Conservation (phyloP, 768 basidiomycete species). For the Lyophyllum decastes region DNA sequence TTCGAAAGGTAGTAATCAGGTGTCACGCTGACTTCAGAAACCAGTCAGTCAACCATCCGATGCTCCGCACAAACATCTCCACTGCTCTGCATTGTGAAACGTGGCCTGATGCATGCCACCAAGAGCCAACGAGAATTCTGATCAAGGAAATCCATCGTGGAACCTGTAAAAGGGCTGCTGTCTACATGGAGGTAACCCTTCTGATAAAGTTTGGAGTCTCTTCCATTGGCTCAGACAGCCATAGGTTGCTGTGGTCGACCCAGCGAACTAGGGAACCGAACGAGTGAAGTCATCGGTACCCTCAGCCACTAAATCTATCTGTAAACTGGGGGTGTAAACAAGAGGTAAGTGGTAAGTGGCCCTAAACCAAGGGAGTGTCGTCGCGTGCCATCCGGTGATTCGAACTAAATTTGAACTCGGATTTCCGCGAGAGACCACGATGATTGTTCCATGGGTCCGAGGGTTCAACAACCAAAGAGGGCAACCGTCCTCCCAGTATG, state of each 20-base stretch:
- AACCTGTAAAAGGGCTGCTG: not conserved
- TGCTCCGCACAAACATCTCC: not conserved
- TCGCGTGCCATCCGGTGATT: not conserved
- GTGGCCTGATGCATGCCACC: not conserved
- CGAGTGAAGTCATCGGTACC: not conserved
- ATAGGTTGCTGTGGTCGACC: not conserved
- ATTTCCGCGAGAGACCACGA: not conserved
- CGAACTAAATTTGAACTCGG: not conserved
- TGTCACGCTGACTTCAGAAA: not conserved
- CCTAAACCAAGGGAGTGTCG: not conserved
- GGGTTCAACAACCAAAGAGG: slow-evolving; percentile 3
- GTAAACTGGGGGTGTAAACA: not conserved
- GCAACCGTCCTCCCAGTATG: not conserved
- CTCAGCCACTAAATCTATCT: not conserved
- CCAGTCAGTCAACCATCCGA: not conserved
- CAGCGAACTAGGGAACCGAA: not conserved
- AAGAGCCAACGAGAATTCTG: slow-evolving; percentile 4
- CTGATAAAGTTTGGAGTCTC: slow-evolving; percentile 3
- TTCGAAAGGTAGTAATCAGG: not conserved
- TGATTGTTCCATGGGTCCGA: slow-evolving; percentile 18
- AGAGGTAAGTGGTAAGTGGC: not conserved
- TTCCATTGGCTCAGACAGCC: not conserved
- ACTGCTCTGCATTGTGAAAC: not conserved
- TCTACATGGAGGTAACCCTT: slow-evolving; percentile 1
- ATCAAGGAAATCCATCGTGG: not conserved